Evolutionary conservation across 2,329 filamentous ascomycete species (phyloP), one percentile per base, ranked within the genome.

Genomic region (Colletotrichum karsti): DNA sequence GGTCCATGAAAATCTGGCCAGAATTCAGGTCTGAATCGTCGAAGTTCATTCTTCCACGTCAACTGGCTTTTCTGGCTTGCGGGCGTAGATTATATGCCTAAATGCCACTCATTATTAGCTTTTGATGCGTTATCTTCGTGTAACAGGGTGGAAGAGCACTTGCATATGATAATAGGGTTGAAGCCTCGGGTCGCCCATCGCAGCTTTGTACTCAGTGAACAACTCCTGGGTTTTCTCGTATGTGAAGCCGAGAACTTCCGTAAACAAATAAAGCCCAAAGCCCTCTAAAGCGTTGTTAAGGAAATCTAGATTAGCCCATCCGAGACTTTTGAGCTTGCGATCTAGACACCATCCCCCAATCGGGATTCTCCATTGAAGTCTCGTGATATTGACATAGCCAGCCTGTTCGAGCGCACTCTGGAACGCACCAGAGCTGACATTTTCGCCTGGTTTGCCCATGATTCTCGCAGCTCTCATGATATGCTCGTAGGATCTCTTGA

Each of bases 391-490:
- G 50, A 68, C 65, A 20, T 76, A 77, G 28, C 75, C 74, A 3
- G 73, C 72, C 9, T 74, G 69, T 18, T 61, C 50, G 55, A 77
- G 71, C 20, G 51, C 56, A 18, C 61, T 56, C 24, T 53, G 37
- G 70, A 76, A 73, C 7, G 18, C n/a, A 5, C 56, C 56, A 48
- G 69, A 67, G n/a, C 72, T 67, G n/a, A 74, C 62, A 26, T 76
- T 69, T 1, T 73, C 70, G 26, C 79, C 77, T 4, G 77, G 64
- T 3, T 76, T 74, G 5, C 76, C 76, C 1, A 79, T 72, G 39
- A 73, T 77, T 30, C 74, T 75, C 1, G 74, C 74, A 0, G 74
- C 76, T 6, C 73, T 70, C n/a, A 73, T 67, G 60, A 79, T 75
- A 33, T 76, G 71, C n/a, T 74, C 69, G 48, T 73, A 74, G 72